Percentiles rank a stretch among this genome's conserved stretches.
These are phyloP conservation scores for Barnettozyma populi DNA, from an alignment of 805 yeast genomes.

Conservation along the genomic window DNA sequence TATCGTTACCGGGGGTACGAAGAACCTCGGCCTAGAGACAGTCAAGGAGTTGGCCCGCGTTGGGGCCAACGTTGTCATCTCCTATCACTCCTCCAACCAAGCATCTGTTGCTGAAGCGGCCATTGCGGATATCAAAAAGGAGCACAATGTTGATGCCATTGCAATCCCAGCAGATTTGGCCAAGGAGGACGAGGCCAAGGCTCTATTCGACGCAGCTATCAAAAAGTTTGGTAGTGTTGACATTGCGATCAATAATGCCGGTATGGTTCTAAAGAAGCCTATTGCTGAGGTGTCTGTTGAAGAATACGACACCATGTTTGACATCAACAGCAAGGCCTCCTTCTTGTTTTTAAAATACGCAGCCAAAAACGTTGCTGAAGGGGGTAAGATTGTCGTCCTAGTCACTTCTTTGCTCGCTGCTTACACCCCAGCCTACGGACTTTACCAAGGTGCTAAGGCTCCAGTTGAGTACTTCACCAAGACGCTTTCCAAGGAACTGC, in stretches of 20 bases:
- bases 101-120: slow-evolving; percentile 32
- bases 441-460: slow-evolving; percentile 54
- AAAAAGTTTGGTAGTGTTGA: slow-evolving; percentile 45
- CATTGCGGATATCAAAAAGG: slow-evolving; percentile 30
- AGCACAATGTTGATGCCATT: slow-evolving; percentile 35
- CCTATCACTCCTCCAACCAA: slow-evolving; percentile 44
- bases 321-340: slow-evolving; percentile 52
- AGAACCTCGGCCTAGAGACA: slow-evolving; percentile 52
- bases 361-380: slow-evolving; percentile 41
- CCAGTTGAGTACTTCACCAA: slow-evolving; percentile 50
- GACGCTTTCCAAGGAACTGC: slow-evolving; percentile 50
- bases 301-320: slow-evolving; percentile 51
- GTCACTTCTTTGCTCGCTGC: slow-evolving; percentile 67
- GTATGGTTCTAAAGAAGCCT: slow-evolving; percentile 61
- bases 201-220: slow-evolving; percentile 42
- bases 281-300: slow-evolving; percentile 44
- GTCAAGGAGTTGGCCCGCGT: slow-evolving; percentile 48
- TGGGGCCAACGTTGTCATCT: slow-evolving; percentile 50
- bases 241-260: slow-evolving; percentile 63
- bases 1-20: slow-evolving; percentile 55
- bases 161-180: slow-evolving; percentile 21
- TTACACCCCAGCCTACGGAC: slow-evolving; percentile 46
- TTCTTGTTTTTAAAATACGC: slow-evolving; percentile 58
- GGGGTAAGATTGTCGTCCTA: slow-evolving; percentile 50
- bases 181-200: slow-evolving; percentile 35